Percentiles rank a stretch among this genome's conserved stretches.
Conservation (phyloP, 495 filamentous ascomycete species). For the Hypomontagnella monticulosa region DNA sequence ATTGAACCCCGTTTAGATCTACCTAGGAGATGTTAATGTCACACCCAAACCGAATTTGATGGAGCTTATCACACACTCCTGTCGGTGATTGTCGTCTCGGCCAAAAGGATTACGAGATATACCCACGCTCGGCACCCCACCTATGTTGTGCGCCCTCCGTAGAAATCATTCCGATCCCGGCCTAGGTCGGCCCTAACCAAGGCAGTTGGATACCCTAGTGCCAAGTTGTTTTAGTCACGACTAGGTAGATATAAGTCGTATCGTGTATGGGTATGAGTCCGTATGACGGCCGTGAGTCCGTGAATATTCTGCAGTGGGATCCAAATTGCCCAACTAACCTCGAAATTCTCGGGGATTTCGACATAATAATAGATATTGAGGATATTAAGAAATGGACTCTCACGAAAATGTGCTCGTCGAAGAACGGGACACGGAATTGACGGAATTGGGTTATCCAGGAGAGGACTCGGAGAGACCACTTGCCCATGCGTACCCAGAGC, state of each 20-base stretch:
- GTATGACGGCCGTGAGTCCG: too few species aligned
- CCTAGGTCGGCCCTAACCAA: conserved; percentile 1
- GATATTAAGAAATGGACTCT: background rate
- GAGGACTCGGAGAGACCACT: conserved; percentile 2
- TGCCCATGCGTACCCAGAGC: conserved; percentile 24
- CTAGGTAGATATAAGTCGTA: background rate
- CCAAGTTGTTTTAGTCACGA: background rate
- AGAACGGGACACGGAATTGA: conserved; percentile 13
- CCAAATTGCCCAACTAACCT: background rate
- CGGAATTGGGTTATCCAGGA: conserved; percentile 9
- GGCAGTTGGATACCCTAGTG: background rate
- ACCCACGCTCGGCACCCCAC: conserved; percentile 1
- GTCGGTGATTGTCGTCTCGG: background rate
- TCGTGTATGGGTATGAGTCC: background rate
- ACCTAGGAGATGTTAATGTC: background rate
- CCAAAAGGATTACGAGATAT: conserved; percentile 5
- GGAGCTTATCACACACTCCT: too few species aligned
- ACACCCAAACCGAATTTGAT: background rate
- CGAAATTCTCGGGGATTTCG: too few species aligned
- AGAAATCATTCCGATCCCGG: conserved; percentile 26
- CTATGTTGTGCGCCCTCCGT: background rate
- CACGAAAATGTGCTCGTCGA: background rate
- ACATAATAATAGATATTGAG: background rate
- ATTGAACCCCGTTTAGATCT: too few species aligned
- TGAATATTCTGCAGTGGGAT: background rate